Evolutionary conservation across 495 filamentous ascomycete species (phyloP).

Genomic region (Trichocladium antarcticum): DNA sequence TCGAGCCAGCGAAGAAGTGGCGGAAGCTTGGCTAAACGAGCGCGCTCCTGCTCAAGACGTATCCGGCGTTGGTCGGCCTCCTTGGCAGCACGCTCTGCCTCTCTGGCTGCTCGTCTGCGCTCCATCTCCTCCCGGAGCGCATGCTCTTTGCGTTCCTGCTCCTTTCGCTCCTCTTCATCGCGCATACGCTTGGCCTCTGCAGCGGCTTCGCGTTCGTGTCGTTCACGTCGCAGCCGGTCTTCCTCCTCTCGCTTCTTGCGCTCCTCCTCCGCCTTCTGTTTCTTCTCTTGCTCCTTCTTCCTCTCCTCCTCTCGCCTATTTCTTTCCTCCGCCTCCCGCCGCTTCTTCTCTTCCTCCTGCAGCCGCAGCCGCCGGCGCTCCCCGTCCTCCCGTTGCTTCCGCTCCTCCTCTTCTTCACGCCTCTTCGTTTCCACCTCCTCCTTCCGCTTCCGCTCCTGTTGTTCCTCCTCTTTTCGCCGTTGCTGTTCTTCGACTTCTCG

Average conservation of each 20-base stretch:
- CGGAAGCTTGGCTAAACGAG: slow-evolving; percentile 41
- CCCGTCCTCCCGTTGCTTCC: slow-evolving; percentile 35
- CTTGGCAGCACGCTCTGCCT: slow-evolving; percentile 45
- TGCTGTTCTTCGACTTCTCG: slow-evolving; percentile 39
- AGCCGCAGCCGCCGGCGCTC: slow-evolving; percentile 17
- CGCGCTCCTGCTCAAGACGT: slow-evolving; percentile 35
- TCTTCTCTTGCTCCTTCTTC: slow-evolving; percentile 26
- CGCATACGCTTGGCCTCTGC: slow-evolving; percentile 35
- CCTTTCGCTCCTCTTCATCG: slow-evolving; percentile 30
- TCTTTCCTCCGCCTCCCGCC: slow-evolving; percentile 41
- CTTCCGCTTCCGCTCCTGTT: slow-evolving; percentile 16
- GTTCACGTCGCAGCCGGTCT: slow-evolving; percentile 34
- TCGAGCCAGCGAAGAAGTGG: slow-evolving; percentile 45
- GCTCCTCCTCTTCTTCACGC: slow-evolving; percentile 35
- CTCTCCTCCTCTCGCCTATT: slow-evolving; percentile 27
- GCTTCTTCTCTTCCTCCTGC: slow-evolving; percentile 21
- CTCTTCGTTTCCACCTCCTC: slow-evolving; percentile 35
- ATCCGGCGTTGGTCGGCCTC: slow-evolving; percentile 44
- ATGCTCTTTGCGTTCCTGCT: slow-evolving; percentile 24
- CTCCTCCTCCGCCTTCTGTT: slow-evolving; percentile 27
- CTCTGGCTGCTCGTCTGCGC: slow-evolving; percentile 40
- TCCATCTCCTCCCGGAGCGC: slow-evolving; percentile 48
- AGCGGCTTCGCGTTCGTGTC: slow-evolving; percentile 31
- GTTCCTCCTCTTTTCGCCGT: slow-evolving; percentile 28
- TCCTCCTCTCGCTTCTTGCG: slow-evolving; percentile 26